phyloP scores from a whole-genome alignment of 2,329 filamentous ascomycete species.

The Dryadomyces sulphureus region DNA sequence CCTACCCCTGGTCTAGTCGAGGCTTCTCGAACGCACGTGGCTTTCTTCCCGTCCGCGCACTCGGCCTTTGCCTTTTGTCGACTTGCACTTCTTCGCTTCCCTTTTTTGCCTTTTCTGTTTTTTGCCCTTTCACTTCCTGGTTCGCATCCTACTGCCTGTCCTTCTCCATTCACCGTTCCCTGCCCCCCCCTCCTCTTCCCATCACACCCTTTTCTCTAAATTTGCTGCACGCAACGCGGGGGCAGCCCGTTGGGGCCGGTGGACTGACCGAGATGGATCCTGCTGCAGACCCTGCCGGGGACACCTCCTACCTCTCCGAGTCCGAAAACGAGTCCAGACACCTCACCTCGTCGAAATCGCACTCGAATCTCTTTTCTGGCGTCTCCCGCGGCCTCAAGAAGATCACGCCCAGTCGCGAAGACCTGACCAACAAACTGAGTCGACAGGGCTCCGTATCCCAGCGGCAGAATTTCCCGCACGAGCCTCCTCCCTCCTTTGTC shows the following conservation, averaged over 20 bases:
- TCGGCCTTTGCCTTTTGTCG: not conserved
- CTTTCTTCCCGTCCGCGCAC: not conserved
- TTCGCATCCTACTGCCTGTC: not conserved
- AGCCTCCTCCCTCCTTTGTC: slow-evolving; percentile 14
- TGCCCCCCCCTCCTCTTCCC: not conserved
- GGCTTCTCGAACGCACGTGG: not conserved
- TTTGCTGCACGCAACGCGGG: not conserved
- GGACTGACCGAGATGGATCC: slow-evolving; percentile 20
- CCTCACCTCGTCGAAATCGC: slow-evolving; percentile 20
- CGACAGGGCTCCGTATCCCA: slow-evolving; percentile 26
- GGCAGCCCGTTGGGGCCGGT: not conserved
- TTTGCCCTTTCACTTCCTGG: not conserved
- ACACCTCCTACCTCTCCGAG: slow-evolving; percentile 27
- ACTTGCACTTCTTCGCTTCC: not conserved
- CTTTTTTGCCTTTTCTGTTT: not conserved
- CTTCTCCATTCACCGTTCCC: not conserved
- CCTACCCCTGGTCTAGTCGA: not conserved
- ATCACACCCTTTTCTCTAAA: not conserved
- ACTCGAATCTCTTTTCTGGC: slow-evolving; percentile 33
- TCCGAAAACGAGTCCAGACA: slow-evolving; percentile 25
- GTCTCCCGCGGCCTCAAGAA: slow-evolving; percentile 37
- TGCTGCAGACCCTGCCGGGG: slow-evolving; percentile 17
- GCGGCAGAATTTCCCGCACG: not conserved
- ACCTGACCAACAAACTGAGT: slow-evolving; percentile 26
- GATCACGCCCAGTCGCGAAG: slow-evolving; percentile 27